A percentile compares a stretch with the other conserved stretches of the same genome.
Conservation (phyloP, 176 grass and related monocot genomes). For the Microstegium vimineum region DNA sequence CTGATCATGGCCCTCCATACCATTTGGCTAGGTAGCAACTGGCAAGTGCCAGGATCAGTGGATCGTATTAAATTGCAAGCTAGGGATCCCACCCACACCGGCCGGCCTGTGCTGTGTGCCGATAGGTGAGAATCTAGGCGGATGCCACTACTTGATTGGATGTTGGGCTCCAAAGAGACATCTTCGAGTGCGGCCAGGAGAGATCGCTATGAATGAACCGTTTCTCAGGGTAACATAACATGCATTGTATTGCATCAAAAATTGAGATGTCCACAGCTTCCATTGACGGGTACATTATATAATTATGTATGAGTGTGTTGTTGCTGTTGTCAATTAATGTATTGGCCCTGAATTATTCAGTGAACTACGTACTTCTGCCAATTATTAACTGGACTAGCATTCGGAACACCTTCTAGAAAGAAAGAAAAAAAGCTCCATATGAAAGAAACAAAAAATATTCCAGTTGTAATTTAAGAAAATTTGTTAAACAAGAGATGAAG, state of each 20-base stretch:
- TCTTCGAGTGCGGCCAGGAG: neutral
- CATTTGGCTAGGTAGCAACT: neutral
- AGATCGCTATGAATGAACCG: neutral
- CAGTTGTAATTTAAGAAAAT: too few relatives aligned
- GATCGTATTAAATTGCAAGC: conserved; percentile 7
- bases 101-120: neutral
- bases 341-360: neutral
- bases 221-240: neutral
- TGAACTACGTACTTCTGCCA: neutral
- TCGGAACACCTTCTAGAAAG: too few relatives aligned
- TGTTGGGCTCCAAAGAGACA: conserved; percentile 23
- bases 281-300: neutral
- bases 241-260: neutral
- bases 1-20: neutral
- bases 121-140: conserved; percentile 24
- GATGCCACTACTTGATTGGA: conserved; percentile 14
- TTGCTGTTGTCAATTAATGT: neutral
- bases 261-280: neutral
- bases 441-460: too few relatives aligned
- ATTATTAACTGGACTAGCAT: neutral
- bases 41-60: neutral
- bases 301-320: neutral
- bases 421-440: too few relatives aligned
- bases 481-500: too few relatives aligned
- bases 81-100: conserved; percentile 19